phyloP scores from a whole-genome alignment of 2,329 filamentous ascomycete genomes.

The Penicillium sp. region DNA sequence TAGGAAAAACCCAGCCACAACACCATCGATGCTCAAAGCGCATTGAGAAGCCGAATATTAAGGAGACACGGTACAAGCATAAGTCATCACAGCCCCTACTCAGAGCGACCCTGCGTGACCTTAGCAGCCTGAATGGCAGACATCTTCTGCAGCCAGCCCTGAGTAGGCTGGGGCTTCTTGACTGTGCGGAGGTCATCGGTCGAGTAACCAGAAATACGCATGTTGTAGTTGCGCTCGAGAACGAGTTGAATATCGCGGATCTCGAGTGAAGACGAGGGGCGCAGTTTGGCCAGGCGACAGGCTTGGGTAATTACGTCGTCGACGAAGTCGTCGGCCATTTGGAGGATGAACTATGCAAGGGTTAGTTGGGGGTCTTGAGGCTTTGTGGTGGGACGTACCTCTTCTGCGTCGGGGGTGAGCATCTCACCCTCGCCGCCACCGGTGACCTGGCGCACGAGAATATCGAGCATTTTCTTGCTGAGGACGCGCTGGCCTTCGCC shows the following conservation, averaged over 20 bases:
- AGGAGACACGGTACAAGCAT: background rate
- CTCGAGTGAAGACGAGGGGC: slow-evolving; percentile 83
- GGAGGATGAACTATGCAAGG: slow-evolving; percentile 67
- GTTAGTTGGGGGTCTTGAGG: background rate
- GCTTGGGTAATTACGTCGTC: slow-evolving; percentile 83
- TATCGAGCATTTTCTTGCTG: slow-evolving; percentile 97
- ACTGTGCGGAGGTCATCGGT: slow-evolving; percentile 92
- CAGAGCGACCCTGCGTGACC: slow-evolving; percentile 48
- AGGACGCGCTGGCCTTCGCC: slow-evolving; percentile 87
- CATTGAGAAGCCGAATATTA: background rate
- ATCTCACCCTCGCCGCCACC: slow-evolving; percentile 71
- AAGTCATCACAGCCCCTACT: slow-evolving; percentile 21
- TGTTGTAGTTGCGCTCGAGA: slow-evolving; percentile 80
- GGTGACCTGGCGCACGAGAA: slow-evolving; percentile 88
- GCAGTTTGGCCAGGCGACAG: slow-evolving; percentile 87
- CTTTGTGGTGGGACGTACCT: slow-evolving; percentile 54
- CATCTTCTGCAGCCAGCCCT: slow-evolving; percentile 94
- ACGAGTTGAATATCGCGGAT: slow-evolving; percentile 80
- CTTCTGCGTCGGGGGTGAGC: slow-evolving; percentile 88
- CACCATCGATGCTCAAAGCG: background rate
- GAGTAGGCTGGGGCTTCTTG: slow-evolving; percentile 81
- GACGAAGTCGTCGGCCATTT: slow-evolving; percentile 88
- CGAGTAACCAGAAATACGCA: slow-evolving; percentile 87
- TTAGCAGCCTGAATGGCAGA: slow-evolving; percentile 93
- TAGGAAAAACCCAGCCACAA: background rate